These are phyloP conservation scores for Geoglossum glabrum DNA, from an alignment of 495 filamentous ascomycete species.

Conservation along the genomic window DNA sequence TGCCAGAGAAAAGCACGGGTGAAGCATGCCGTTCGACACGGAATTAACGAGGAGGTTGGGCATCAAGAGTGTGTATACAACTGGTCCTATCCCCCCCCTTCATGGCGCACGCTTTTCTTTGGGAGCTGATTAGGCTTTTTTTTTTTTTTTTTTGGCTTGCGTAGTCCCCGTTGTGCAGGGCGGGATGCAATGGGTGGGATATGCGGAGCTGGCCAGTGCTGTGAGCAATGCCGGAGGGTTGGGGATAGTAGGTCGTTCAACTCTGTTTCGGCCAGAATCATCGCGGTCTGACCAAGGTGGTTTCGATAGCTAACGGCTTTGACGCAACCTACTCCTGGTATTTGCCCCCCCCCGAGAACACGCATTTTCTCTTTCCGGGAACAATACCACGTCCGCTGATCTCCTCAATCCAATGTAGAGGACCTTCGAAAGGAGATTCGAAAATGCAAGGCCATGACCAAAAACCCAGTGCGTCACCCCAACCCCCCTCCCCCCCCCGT, in stretches of 20 bases:
- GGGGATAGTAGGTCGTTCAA: slow-evolving; percentile 45
- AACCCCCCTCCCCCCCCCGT: background rate
- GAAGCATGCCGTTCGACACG: slow-evolving; percentile 74
- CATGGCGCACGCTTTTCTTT: background rate
- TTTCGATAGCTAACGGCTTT: slow-evolving; percentile 52
- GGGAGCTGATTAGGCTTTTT: background rate
- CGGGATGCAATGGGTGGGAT: slow-evolving; percentile 87
- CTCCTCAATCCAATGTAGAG: slow-evolving; percentile 21
- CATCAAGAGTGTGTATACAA: slow-evolving; percentile 50
- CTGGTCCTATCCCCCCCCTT: background rate
- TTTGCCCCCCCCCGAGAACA: background rate
- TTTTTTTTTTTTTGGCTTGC: background rate
- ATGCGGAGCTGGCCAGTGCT: slow-evolving; percentile 79
- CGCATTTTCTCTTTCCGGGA: background rate
- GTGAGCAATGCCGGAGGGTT: slow-evolving; percentile 91
- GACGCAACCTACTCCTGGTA: slow-evolving; percentile 63
- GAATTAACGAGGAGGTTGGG: slow-evolving; percentile 75
- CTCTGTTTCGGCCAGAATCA: background rate
- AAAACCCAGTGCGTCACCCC: slow-evolving; percentile 30
- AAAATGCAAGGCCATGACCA: slow-evolving; percentile 66
- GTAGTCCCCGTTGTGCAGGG: slow-evolving; percentile 92
- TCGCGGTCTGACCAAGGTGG: background rate
- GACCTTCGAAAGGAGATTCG: slow-evolving; percentile 87
- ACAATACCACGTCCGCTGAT: background rate
- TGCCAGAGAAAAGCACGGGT: background rate